phyloP scores from a whole-genome alignment of 2,329 filamentous ascomycete genomes.

The Phialophora expanda region DNA sequence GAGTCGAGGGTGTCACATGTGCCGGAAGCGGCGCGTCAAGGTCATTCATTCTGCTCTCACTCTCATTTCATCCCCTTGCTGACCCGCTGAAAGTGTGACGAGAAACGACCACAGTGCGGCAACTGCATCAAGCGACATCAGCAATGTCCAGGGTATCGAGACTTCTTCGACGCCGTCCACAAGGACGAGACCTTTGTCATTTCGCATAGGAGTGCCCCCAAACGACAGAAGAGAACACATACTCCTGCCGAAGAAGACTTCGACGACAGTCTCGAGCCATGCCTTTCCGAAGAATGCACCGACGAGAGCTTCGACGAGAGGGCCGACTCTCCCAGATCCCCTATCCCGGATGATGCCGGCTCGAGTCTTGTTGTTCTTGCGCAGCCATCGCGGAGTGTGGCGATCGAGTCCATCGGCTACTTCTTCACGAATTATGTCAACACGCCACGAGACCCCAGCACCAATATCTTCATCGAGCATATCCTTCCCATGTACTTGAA shows the following conservation, averaged over 20 bases:
- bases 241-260: not conserved
- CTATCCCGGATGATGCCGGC: not conserved
- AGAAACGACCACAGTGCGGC: constrained; percentile 29
- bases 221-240: constrained; percentile 10
- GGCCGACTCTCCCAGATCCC: not conserved
- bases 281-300: not conserved
- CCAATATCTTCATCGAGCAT: constrained; percentile 34
- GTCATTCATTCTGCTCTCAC: constrained; percentile 10
- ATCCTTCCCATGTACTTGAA: constrained; percentile 32
- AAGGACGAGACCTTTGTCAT: constrained; percentile 26
- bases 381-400: constrained; percentile 24
- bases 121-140: constrained; percentile 31
- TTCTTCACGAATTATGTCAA: constrained; percentile 37
- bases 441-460: constrained; percentile 32
- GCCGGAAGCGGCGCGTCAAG: constrained; percentile 34
- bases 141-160: constrained; percentile 29
- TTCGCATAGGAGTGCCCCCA: constrained; percentile 15
- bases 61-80: not conserved
- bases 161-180: constrained; percentile 30
- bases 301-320: not conserved
- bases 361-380: constrained; percentile 7
- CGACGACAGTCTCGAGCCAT: not conserved
- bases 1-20: constrained; percentile 30
- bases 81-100: constrained; percentile 29
- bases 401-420: constrained; percentile 27